Conservation (phyloP, 768 basidiomycete species). For the Mycena galopus region DNA sequence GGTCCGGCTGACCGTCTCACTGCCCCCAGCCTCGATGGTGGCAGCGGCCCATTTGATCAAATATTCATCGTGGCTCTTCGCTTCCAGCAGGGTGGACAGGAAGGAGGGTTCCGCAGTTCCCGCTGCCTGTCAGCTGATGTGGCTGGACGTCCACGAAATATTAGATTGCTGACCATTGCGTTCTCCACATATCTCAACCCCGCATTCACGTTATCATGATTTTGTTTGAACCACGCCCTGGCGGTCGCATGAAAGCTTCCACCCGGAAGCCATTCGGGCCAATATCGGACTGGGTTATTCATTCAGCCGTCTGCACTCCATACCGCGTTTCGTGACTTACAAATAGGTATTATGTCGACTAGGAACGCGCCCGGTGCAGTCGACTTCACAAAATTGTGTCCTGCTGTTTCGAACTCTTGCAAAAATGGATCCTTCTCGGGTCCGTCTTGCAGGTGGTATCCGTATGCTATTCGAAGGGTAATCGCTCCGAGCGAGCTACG, state of each 20-base stretch:
- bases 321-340: background rate
- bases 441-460: constrained; percentile 18
- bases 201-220: background rate
- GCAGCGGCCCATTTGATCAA: constrained; percentile 44
- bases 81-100: constrained; percentile 35
- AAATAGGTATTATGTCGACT: background rate
- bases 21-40: constrained; percentile 52
- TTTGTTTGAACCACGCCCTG: background rate
- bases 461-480: constrained; percentile 27
- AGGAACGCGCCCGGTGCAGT: constrained; percentile 2
- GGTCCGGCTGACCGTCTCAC: constrained; percentile 38
- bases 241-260: constrained; percentile 10
- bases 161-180: background rate
- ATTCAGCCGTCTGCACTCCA: background rate
- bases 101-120: constrained; percentile 40
- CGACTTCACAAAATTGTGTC: background rate
- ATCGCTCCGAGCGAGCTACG: constrained; percentile 21
- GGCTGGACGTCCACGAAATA: background rate
- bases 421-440: constrained; percentile 4
- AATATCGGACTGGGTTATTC: constrained; percentile 44
- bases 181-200: constrained; percentile 13
- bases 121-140: constrained; percentile 36
- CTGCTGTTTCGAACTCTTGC: background rate
- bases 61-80: constrained; percentile 35
- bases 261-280: constrained; percentile 24